A percentile compares a stretch with the other conserved stretches of the same genome.
These are phyloP conservation scores for Apophysomyces sp. DNA, from an alignment of 371 early-diverging fungal genomes.

Conservation along the genomic window DNA sequence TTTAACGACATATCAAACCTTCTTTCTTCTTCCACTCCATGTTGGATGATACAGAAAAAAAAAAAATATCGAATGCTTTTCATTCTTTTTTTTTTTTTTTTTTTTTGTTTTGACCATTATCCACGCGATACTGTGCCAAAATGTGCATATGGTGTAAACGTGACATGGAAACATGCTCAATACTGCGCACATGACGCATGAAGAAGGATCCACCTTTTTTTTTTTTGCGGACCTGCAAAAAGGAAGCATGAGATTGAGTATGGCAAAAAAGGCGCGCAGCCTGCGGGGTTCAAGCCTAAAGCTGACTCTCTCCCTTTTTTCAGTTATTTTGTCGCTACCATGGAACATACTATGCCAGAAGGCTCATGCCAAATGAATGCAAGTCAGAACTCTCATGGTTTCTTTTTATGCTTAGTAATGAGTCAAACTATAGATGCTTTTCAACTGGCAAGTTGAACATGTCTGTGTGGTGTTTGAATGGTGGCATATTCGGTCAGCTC, in stretches of 20 bases:
- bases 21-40: no score
- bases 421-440: slow-evolving; percentile 57
- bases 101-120: background rate
- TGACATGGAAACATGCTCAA: background rate
- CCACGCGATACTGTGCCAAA: background rate
- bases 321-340: background rate
- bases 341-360: background rate
- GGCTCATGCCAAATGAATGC: background rate
- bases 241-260: no score
- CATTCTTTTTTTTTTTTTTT: background rate
- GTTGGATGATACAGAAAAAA: no score
- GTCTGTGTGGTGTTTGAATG: slow-evolving; percentile 71
- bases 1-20: no score
- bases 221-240: no score
- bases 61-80: no score
- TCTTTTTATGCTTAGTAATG: background rate
- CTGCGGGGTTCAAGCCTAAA: no score
- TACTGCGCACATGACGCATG: background rate
- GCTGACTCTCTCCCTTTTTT: background rate
- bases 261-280: no score
- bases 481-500: slow-evolving; percentile 61
- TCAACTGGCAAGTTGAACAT: slow-evolving; percentile 73
- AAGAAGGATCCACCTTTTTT: no score
- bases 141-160: background rate
- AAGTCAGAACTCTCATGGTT: background rate